Evolutionary conservation across 768 basidiomycete genomes (phyloP).

Genomic region (Rhodosporidiobolus odoratus): DNA sequence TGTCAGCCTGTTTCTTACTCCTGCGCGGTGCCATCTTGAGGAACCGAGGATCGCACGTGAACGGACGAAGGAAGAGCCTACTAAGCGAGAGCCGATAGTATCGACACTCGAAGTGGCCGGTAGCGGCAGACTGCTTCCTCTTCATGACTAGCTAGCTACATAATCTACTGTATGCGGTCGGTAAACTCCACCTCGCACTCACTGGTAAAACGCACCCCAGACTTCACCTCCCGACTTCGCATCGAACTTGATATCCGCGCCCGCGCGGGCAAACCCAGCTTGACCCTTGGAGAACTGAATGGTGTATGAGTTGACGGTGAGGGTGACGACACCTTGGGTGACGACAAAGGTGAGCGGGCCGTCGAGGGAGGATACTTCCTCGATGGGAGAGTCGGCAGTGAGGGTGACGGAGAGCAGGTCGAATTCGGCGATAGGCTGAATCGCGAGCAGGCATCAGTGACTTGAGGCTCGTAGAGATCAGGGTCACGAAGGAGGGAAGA

Average conservation of each 20-base stretch:
- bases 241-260: conserved; percentile 17
- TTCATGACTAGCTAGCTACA: too few relatives aligned
- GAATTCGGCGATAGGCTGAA: conserved; percentile 40
- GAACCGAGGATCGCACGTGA: too few relatives aligned
- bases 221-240: conserved; percentile 8
- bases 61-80: too few relatives aligned
- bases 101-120: too few relatives aligned
- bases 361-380: conserved; percentile 19
- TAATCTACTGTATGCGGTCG: background rate
- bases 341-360: conserved; percentile 35
- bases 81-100: too few relatives aligned
- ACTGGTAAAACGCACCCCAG: conserved; percentile 40
- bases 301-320: conserved; percentile 13
- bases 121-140: too few relatives aligned
- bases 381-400: background rate
- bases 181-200: background rate
- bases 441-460: too few relatives aligned
- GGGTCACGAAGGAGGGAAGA: background rate
- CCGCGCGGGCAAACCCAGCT: conserved; percentile 27
- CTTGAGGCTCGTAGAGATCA: background rate
- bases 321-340: conserved; percentile 25
- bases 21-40: too few relatives aligned
- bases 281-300: conserved; percentile 27
- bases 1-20: background rate
- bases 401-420: conserved; percentile 30